These are phyloP conservation scores for Aspergillus vadensis DNA, from an alignment of 2,329 filamentous ascomycete genomes.

Conservation along the genomic window DNA sequence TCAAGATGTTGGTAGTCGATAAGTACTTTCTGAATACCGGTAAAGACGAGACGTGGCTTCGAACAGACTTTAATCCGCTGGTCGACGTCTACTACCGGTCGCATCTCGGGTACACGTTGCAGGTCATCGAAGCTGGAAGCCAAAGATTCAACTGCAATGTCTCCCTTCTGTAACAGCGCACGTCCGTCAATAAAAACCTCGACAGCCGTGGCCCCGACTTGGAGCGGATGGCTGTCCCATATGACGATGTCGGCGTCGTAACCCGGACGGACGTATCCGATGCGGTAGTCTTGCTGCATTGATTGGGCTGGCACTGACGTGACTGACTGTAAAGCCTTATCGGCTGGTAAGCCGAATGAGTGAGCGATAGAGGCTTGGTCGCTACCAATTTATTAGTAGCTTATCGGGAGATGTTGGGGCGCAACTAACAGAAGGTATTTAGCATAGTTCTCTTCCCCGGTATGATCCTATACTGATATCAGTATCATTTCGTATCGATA, in stretches of 20 bases:
- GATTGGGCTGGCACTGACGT: constrained; percentile 62
- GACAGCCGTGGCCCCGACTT: constrained; percentile 60
- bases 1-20: neutral
- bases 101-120: neutral
- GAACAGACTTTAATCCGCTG: neutral
- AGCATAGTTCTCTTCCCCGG: constrained; percentile 4
- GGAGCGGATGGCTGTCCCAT: constrained; percentile 65
- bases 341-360: constrained; percentile 63
- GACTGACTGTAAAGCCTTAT: constrained; percentile 60
- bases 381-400: neutral
- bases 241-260: constrained; percentile 64
- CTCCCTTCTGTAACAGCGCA: neutral
- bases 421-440: constrained; percentile 31
- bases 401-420: neutral
- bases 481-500: neutral
- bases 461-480: constrained; percentile 5
- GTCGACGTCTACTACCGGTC: neutral
- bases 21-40: neutral
- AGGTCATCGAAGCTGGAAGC: neutral
- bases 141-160: neutral
- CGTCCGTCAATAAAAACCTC: constrained; percentile 67
- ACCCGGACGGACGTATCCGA: constrained; percentile 64
- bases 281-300: constrained; percentile 58
- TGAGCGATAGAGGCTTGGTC: constrained; percentile 55
- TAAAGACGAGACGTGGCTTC: neutral